These are phyloP conservation scores for Calonectria honghensis DNA, from an alignment of 2,329 filamentous ascomycete genomes.

Conservation along the genomic window DNA sequence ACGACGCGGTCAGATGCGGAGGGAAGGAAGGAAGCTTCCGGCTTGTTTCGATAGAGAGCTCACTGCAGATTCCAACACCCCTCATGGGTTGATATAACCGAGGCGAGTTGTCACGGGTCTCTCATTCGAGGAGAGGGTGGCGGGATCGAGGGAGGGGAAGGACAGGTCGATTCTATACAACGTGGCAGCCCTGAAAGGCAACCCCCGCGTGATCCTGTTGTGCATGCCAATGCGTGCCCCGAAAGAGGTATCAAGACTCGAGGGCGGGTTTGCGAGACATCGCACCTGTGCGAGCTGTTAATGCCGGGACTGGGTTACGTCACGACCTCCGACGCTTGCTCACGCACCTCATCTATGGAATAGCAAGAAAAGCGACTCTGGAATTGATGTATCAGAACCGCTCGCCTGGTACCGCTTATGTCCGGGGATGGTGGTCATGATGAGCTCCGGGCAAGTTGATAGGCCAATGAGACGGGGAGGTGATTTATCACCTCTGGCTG, in stretches of 20 bases:
- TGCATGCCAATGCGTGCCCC: conserved; percentile 31
- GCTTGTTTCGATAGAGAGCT: conserved; percentile 25
- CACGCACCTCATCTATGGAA: neutral
- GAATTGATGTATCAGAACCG: conserved; percentile 11
- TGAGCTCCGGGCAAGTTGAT: conserved; percentile 25
- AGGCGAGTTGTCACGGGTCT: conserved; percentile 8
- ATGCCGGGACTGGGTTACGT: conserved; percentile 17
- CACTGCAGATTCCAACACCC: conserved; percentile 2
- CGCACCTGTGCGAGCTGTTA: conserved; percentile 5
- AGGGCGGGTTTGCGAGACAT: conserved; percentile 24
- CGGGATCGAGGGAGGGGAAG: conserved; percentile 1
- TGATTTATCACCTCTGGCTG: conserved; percentile 12
- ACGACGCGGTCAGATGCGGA: conserved; percentile 49
- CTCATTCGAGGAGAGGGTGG: neutral
- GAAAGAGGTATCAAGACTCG: conserved; percentile 51
- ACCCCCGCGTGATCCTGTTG: conserved; percentile 33
- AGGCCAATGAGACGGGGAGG: conserved; percentile 4
- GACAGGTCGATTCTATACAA: conserved; percentile 30
- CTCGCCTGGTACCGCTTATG: conserved; percentile 16
- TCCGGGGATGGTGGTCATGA: conserved; percentile 23
- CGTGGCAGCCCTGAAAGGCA: conserved; percentile 33
- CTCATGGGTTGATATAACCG: conserved; percentile 6
- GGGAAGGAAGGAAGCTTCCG: conserved; percentile 24
- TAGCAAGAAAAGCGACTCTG: neutral
- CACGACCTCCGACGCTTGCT: neutral